Evolutionary conservation across 1,139 yeast species (phyloP).

Genomic region (Yamadazyma membranifaciens): DNA sequence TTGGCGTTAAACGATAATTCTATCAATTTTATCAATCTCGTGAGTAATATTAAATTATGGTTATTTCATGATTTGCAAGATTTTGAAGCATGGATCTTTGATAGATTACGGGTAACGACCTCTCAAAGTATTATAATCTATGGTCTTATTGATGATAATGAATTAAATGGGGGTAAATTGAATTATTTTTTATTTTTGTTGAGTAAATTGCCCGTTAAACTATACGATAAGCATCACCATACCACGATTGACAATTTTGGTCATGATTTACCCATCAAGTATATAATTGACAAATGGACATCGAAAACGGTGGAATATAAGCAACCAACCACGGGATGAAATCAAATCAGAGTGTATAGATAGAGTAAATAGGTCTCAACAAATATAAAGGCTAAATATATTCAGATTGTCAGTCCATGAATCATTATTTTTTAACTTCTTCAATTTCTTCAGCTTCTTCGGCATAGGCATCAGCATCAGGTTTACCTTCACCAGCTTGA

Average conservation of each 20-base stretch:
- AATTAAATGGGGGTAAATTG: slow-evolving; percentile 1
- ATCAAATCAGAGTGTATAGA: too few relatives aligned
- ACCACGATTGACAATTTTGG: slow-evolving; percentile 1
- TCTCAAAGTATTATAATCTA: neutral
- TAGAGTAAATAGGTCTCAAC: neutral
- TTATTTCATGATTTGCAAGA: slow-evolving; percentile 4
- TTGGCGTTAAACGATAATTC: neutral
- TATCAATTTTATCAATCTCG: slow-evolving; percentile 1
- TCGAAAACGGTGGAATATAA: too few relatives aligned
- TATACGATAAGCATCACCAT: neutral
- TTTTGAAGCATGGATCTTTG: slow-evolving; percentile 3
- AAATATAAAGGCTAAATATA: slow-evolving; percentile 1
- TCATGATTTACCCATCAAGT: neutral
- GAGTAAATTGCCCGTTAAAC: neutral
- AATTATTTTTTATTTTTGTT: slow-evolving; percentile 5
- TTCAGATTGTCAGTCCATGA: slow-evolving; percentile 1
- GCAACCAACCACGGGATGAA: neutral
- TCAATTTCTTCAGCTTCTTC: slow-evolving; percentile 20
- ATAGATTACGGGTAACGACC: neutral
- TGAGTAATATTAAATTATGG: neutral
- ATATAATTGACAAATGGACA: slow-evolving; percentile 8
- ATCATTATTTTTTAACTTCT: slow-evolving; percentile 19
- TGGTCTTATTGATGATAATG: slow-evolving; percentile 1
- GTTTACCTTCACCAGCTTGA: slow-evolving; percentile 40
- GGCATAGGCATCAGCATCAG: slow-evolving; percentile 30